Conservation (phyloP, 352 stramenopile genomes). For the Phytophthora foliorum region DNA sequence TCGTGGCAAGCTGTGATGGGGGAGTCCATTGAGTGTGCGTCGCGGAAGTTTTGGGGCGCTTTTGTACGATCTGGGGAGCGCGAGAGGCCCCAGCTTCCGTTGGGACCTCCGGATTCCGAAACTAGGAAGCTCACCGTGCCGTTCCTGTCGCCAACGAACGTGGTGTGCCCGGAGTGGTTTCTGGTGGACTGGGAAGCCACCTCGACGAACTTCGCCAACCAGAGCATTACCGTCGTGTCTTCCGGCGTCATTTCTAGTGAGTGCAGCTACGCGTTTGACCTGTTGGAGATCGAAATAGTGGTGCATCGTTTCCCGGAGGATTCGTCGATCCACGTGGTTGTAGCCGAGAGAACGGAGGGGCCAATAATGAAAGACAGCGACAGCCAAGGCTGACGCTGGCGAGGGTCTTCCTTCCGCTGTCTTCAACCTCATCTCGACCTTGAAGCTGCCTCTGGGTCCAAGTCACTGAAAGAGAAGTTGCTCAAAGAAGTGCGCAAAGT, state of each 20-base stretch:
- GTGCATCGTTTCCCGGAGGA: background rate
- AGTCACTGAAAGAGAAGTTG: no score
- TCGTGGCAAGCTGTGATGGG: background rate
- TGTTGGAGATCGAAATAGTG: background rate
- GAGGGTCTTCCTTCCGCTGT: background rate
- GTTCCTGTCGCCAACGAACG: slow-evolving; percentile 10
- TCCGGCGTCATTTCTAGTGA: background rate
- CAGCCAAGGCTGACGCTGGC: background rate
- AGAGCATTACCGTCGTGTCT: background rate
- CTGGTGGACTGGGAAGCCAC: background rate
- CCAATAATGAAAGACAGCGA: background rate
- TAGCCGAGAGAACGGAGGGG: background rate
- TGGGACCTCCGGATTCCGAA: background rate
- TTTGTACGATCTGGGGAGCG: background rate
- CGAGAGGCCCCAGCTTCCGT: background rate
- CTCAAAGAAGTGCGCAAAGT: no score
- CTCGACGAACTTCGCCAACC: background rate
- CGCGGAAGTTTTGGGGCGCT: background rate
- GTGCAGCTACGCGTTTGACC: background rate
- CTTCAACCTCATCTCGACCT: background rate
- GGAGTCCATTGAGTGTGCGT: background rate
- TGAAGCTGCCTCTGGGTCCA: background rate
- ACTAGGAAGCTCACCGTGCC: background rate
- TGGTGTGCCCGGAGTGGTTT: slow-evolving; percentile 5
- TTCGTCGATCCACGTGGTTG: background rate